Base-by-base conservation (phyloP, 306 rosid species). In the Sphenostylis stenocarpa region DNA sequence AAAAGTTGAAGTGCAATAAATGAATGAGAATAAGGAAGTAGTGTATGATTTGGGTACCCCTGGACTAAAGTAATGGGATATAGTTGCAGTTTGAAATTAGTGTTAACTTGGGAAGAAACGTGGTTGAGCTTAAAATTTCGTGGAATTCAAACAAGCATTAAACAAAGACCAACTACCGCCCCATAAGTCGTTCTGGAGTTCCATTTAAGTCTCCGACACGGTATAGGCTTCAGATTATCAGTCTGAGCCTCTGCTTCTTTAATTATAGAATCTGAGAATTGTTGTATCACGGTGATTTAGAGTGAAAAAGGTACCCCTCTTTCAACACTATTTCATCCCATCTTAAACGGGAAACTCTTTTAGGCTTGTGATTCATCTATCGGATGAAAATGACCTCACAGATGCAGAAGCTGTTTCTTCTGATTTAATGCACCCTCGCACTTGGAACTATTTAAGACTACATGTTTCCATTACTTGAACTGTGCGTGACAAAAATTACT, bases 111-210 rank as follows among this genome's bases (percentile, higher is more conserved):
- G 36, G 34, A 79, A 45, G 49, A 67, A 49, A 38, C 38, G 19
- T 26, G 44, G 45, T 49, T 56, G 43, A 71, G 26, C 62, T 65
- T 70, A 20, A 78, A 64, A 61, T 31, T 61, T 17, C 65, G 82
- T 67, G 53, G 21, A 75, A 72, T 82, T 47, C 52, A 82, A 66
- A 71, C 19, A 80, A 48, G 85, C 83, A 83, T 77, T 81, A 69
- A 80, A 81, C 84, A 39, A 45, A 75, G 20, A 44, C 84, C 87
- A 84, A 84, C 84, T 10, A 80, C 76, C 79, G 19, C 73, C 24
- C 26, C 55, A 43, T 21, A 63, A 76, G 62, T 84, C 53, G 26
- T 76, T 64, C 47, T 70, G 82, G 31, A 80, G 70, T 72, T 55
- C 82, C 61, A 80, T 84, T 72, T 47, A 84, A 70, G 85, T 29